Evolutionary conservation across 129 eudicot species (phyloP), one percentile per base, ranked within the genome.

Genomic region (Flaveria linearis): DNA sequence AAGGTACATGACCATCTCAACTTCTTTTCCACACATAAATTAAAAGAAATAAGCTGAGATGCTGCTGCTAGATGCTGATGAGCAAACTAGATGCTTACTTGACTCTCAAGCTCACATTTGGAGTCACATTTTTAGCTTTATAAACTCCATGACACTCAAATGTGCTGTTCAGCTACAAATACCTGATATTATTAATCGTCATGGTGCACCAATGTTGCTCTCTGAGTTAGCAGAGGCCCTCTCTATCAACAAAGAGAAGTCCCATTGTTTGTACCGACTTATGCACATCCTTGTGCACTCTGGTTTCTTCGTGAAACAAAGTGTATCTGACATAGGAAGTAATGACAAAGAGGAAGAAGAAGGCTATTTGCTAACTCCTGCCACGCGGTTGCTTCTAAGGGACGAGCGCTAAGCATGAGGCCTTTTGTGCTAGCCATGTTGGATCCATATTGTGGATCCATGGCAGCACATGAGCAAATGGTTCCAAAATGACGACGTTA

Each of bases 321-420:
- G 28, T 10, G 8, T 66, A 9, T 66, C 52, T 4, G 7, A 0
- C n/a, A 33, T 15, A 0, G 0, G 16, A 66, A 5, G 16, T 10
- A 4, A 36, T 36, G 47, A 64, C 0, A 22, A 8, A 41, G 47
- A 64, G 47, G 69, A 69, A 69, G 56, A 30, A 25, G 82, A 76
- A 53, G 82, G 45, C 15, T 77, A 58, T 65, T 17, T 39, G 41
- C 80, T 83, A 26, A 52, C 86, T 61, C 71, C 82, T 8, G 14
- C 47, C 39, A 78, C 86, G 11, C 77, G 55, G 2, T 80, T 82
- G 18, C 83, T 82, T 30, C 49, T 82, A 7, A 70, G 50, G 13
- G 82, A 82, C 2, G 73, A 71, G 4, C 82, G 0, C 25, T 76
- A 39, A 70, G 78, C 60, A 25, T 62, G 14, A 55, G 72, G 9